Base-by-base conservation (phyloP, 1,284 basidiomycete genomes). In the Fomitopsis pinicola region DNA sequence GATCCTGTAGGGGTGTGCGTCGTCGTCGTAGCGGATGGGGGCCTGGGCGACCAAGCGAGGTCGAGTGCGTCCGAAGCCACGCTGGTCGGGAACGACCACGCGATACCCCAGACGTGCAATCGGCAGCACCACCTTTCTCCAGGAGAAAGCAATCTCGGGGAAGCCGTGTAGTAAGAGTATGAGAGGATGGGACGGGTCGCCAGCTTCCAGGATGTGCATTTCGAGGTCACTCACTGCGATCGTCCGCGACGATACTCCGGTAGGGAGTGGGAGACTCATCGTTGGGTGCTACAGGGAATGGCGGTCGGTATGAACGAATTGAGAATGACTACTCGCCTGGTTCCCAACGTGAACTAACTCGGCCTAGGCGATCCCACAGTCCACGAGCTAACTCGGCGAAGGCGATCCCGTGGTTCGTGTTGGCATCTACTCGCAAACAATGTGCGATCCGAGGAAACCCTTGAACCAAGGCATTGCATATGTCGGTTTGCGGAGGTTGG, bases 111-210 rank as follows among this genome's bases (percentile, higher is more conserved):
- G 75, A 14, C 72, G 63, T 0, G 82, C 71, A 36, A 87, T 76
- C 1, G 84, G 84, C 1, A 72, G 63, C 42, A 88, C 76, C 36
- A 87, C 62, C 62, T 83, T 82, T 22, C 86, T 78, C 85, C 85
- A 87, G 9, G 86, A 87, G 66, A 82, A 85, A 1, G 83, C 80
- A 10, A 88, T 76, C 67, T 87, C 86, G 12, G 87, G 86, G 68
- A 88, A 88, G 42, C 86, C 87, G 63, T 88, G 86, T 1, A 88
- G 71, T 35, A 87, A 78, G n/a, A 88, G 63, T 60, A 88, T 68
- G 14, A 89, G 75, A 2, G 82, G 83, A 8, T 69, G 64, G 1
- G 68, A 63, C 19, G 62, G 74, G 67, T 70, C 62, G 46, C 67
- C 72, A 5, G 81, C 80, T 64, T 86, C 83, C n/a, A 87, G 75